These are phyloP conservation scores for Colletotrichum cereale DNA, from an alignment of 2,329 filamentous ascomycete species.

Conservation along the genomic window DNA sequence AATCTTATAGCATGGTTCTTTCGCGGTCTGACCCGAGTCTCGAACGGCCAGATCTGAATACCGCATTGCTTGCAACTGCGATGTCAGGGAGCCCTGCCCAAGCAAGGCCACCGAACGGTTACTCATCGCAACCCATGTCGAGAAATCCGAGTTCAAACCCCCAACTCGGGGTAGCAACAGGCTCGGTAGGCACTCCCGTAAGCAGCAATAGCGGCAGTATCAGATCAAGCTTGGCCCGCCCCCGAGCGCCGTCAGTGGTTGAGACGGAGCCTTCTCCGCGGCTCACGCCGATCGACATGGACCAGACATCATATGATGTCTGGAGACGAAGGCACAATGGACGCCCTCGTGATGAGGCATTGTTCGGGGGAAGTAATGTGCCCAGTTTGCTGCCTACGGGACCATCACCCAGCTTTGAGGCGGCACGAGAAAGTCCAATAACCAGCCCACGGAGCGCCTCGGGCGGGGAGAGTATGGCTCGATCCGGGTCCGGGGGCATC, in stretches of 20 bases:
- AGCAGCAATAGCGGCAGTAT: constrained; percentile 42
- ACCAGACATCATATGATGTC: constrained; percentile 46
- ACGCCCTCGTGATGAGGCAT: constrained; percentile 8
- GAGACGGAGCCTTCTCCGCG: constrained; percentile 60
- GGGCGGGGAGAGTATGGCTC: constrained; percentile 29
- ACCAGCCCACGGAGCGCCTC: neutral
- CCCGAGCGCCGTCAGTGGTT: constrained; percentile 53
- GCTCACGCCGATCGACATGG: constrained; percentile 47
- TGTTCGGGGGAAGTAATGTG: constrained; percentile 25
- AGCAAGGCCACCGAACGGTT: constrained; percentile 51
- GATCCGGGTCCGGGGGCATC: constrained; percentile 39
- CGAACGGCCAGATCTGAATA: constrained; percentile 29
- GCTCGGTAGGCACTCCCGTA: constrained; percentile 23
- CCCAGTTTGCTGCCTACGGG: constrained; percentile 16
- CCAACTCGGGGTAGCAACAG: constrained; percentile 11
- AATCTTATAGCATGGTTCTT: constrained; percentile 24
- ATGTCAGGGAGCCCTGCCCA: constrained; percentile 42
- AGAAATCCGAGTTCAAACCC: constrained; percentile 55
- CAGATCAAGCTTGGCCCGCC: constrained; percentile 45
- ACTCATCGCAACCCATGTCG: constrained; percentile 64
- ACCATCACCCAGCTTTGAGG: constrained; percentile 20
- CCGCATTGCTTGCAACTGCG: constrained; percentile 43
- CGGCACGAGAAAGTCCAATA: constrained; percentile 18
- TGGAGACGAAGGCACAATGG: constrained; percentile 43
- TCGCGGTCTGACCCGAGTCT: constrained; percentile 11